A percentile compares a stretch with the other conserved stretches of the same genome.
Conservation (phyloP, 164 flowering plant genomes). For the Akebia trifoliata region DNA sequence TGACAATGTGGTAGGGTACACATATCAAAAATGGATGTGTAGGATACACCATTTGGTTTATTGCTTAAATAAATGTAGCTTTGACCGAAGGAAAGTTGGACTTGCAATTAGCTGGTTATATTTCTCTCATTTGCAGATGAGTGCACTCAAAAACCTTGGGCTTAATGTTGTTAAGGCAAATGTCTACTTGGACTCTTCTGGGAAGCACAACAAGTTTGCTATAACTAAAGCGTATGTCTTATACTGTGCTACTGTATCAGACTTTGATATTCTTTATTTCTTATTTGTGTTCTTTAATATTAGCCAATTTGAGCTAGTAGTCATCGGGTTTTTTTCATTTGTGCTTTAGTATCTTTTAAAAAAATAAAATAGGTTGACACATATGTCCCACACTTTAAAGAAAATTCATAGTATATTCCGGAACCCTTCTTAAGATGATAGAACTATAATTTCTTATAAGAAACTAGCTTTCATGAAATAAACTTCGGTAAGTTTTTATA, state of each 20-base stretch:
- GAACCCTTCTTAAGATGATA: no score
- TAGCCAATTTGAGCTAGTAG: no score
- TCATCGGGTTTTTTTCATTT: neutral
- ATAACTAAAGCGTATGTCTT: slow-evolving; percentile 84
- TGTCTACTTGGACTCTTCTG: slow-evolving; percentile 91
- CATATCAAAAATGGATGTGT: no score
- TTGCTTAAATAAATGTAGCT: no score
- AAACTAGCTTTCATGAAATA: neutral
- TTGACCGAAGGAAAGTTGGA: no score
- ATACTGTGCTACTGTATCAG: neutral
- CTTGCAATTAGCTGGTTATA: neutral
- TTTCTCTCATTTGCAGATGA: slow-evolving; percentile 60
- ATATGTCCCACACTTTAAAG: no score
- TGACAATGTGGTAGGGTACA: no score
- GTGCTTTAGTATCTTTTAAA: neutral
- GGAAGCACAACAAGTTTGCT: slow-evolving; percentile 90
- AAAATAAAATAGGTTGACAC: no score
- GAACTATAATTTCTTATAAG: neutral
- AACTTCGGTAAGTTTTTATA: no score
- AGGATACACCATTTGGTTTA: no score
- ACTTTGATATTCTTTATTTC: neutral
- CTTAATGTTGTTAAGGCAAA: slow-evolving; percentile 94
- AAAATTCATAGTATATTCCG: neutral
- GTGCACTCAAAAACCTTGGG: slow-evolving; percentile 82
- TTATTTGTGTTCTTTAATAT: neutral